These are phyloP conservation scores for Pulveroboletus ravenelii DNA, from an alignment of 768 basidiomycete species.

Conservation along the genomic window DNA sequence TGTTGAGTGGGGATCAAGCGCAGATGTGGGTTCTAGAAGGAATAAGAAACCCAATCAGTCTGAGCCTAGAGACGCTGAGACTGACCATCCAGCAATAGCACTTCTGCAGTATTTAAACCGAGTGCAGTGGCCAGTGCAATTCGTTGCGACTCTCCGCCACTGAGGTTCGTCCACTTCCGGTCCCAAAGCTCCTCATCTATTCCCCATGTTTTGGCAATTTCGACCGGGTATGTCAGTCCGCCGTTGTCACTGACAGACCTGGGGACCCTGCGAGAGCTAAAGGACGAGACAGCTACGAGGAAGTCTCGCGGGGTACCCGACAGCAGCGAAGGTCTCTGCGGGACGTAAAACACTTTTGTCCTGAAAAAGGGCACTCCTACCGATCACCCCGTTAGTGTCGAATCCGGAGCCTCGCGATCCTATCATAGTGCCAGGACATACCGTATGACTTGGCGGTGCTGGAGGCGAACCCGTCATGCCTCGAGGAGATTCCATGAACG, in stretches of 20 bases:
- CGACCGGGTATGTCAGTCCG: slow-evolving; percentile 38
- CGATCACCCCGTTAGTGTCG: not conserved
- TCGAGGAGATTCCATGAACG: not conserved
- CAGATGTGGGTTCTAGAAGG: slow-evolving; percentile 78
- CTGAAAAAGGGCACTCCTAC: slow-evolving; percentile 74
- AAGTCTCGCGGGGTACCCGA: slow-evolving; percentile 77
- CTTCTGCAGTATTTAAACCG: slow-evolving; percentile 68
- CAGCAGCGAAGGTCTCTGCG: slow-evolving; percentile 84
- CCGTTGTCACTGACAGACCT: slow-evolving; percentile 21
- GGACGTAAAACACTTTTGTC: slow-evolving; percentile 78
- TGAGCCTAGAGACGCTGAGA: slow-evolving; percentile 1
- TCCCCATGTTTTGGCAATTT: slow-evolving; percentile 61
- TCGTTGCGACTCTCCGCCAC: slow-evolving; percentile 84
- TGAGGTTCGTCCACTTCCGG: slow-evolving; percentile 72
- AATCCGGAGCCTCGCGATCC: not conserved
- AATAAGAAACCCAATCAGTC: not conserved
- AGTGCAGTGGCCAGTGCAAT: slow-evolving; percentile 75
- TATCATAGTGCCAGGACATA: slow-evolving; percentile 21
- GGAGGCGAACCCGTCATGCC: not conserved
- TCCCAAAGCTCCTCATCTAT: slow-evolving; percentile 69
- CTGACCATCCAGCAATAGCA: slow-evolving; percentile 76
- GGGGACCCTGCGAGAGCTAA: slow-evolving; percentile 39
- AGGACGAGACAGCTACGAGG: slow-evolving; percentile 49
- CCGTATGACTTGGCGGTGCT: slow-evolving; percentile 52
- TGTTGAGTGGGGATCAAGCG: slow-evolving; percentile 69